Evolutionary conservation across 441 rosid genomes (phyloP).

Genomic region (Macaranga tanarius): DNA sequence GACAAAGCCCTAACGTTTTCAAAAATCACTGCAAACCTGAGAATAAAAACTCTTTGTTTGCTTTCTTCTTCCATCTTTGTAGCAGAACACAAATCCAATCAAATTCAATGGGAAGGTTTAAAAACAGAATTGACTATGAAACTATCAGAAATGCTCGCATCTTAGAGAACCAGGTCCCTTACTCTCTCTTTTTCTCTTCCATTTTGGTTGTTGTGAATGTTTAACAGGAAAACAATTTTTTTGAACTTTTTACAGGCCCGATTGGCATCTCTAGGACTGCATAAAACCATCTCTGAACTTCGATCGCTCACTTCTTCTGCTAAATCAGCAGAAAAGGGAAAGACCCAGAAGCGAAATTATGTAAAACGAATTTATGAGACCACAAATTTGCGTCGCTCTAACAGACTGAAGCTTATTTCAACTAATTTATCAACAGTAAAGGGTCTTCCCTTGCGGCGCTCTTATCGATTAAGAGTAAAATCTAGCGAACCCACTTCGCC

Average conservation of each 20-base stretch:
- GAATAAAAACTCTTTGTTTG: too few relatives aligned
- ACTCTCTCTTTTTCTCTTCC: too few relatives aligned
- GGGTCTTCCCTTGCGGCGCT: conserved; percentile 15
- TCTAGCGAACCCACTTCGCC: neutral
- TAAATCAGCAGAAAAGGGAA: conserved; percentile 1
- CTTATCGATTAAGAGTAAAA: conserved; percentile 14
- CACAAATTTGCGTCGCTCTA: conserved; percentile 34
- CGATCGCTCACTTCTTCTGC: conserved; percentile 25
- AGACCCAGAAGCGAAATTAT: conserved; percentile 13
- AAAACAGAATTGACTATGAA: conserved; percentile 32
- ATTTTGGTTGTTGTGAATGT: neutral
- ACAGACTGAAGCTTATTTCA: conserved; percentile 24
- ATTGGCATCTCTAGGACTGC: conserved; percentile 42
- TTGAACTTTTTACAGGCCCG: conserved; percentile 31
- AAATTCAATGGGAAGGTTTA: conserved; percentile 30
- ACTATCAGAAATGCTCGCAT: conserved; percentile 34
- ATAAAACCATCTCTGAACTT: conserved; percentile 33
- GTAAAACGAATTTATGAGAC: conserved; percentile 17
- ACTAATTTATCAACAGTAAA: neutral
- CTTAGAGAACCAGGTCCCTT: conserved; percentile 38
- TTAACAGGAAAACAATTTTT: neutral
- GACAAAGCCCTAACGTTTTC: too few relatives aligned
- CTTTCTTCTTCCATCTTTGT: too few relatives aligned
- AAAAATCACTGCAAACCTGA: too few relatives aligned
- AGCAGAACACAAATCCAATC: too few relatives aligned